Base-by-base conservation (phyloP, 2,329 filamentous ascomycete species). In the Niveomyces coronatus region DNA sequence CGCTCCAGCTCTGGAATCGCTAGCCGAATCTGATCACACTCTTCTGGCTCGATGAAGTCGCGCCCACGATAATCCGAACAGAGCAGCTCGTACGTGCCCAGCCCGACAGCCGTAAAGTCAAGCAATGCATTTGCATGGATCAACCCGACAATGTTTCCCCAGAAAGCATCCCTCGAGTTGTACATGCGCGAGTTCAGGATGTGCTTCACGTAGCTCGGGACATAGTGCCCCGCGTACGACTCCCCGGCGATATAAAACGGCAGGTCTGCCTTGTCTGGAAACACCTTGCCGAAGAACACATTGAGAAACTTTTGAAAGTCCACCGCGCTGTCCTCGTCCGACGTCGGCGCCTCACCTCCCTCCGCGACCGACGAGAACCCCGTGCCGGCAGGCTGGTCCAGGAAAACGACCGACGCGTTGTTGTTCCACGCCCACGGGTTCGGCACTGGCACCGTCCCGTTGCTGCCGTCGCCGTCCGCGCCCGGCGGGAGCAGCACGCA, bases 151-250 rank as follows among this genome's bases (percentile, higher is more conserved):
- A 45, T 39, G 7, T 41, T 26, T 9, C 43, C 43, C 37, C 43
- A 39, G 15, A 41, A 45, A 3, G 43, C 43, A 4, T 28, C 17
- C 17, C 19, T 22, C 4, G 43, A 39, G 20, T 37, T 31, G 18
- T 24, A 34, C 6, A 14, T 17, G 8, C 43, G 41, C 29, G 43
- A 37, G 13, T 43, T 38, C 13, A 43, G 37, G 9, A 45, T 43
- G 20, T 45, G 38, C 20, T 41, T 40, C 13, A 37, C 18, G 19
- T 43, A 43, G 1, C 24, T 30, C 6, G 39, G 35, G 1, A 27
- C 35, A 17, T 32, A 41, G 18, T 93, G 85, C 27, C 85, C 85
- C 47, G 82, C 85, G 54, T 91, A 93, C 3, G 86, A 37, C 44
- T 70, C 67, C 1, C 67, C 67, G 0, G 65, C 61, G 20, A 70